Conservation (phyloP, 2,329 filamentous ascomycete genomes). For the Fusarium sp. region DNA sequence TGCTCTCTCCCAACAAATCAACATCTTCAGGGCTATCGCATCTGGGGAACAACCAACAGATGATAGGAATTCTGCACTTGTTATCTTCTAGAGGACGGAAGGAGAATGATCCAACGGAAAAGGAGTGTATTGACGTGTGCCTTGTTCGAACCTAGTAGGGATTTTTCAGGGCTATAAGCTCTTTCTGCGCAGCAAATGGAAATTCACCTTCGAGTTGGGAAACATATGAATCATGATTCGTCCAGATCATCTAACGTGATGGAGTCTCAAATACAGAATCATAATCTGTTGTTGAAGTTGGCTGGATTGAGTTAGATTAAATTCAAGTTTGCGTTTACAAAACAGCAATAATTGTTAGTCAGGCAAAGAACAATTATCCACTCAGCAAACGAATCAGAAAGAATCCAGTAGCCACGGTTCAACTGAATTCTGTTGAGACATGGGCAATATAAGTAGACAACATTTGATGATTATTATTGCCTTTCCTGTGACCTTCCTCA, state of each 20-base stretch:
- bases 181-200: background rate
- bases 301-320: background rate
- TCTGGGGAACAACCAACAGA: background rate
- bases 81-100: background rate
- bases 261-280: background rate
- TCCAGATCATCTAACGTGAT: background rate
- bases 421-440: background rate
- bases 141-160: background rate
- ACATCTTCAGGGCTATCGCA: background rate
- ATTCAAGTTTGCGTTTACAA: background rate
- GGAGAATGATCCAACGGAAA: background rate
- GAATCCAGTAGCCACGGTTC: background rate
- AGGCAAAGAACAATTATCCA: background rate
- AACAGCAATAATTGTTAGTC: background rate
- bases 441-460: background rate
- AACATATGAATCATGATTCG: background rate
- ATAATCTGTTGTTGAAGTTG: background rate
- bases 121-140: background rate
- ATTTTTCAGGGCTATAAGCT: background rate
- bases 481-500: background rate
- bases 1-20: background rate
- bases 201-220: background rate
- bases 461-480: background rate
- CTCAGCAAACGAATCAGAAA: background rate
- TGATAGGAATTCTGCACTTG: background rate